Percentiles rank a stretch among this genome's conserved stretches.
These are phyloP conservation scores for Staphylotrichum longicolle DNA, from an alignment of 495 filamentous ascomycete species.

Conservation along the genomic window DNA sequence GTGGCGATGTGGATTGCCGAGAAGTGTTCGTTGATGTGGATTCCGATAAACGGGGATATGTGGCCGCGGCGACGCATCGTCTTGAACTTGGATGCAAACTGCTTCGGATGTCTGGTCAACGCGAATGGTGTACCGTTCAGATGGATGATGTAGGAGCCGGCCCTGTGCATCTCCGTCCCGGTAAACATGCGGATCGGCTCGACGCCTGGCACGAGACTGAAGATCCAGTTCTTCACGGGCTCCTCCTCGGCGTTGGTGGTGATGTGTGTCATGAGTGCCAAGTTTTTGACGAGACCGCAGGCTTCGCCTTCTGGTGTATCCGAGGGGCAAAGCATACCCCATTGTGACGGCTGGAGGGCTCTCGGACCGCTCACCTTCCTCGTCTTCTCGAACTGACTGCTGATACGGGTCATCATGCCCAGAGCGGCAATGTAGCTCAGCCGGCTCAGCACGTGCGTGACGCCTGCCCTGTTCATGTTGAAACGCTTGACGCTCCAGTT, in stretches of 20 bases:
- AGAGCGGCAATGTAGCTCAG: conserved; percentile 95
- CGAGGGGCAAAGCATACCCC: conserved; percentile 93
- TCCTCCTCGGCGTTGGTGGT: conserved; percentile 93
- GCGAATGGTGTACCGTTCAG: conserved; percentile 93
- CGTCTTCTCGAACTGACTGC: conserved; percentile 97
- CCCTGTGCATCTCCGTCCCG: conserved; percentile 78
- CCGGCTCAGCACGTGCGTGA: conserved; percentile 93
- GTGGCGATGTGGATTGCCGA: conserved; percentile 91
- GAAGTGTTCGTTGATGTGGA: conserved; percentile 91
- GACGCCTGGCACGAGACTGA: conserved; percentile 63
- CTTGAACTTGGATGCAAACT: conserved; percentile 79
- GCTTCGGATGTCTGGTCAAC: conserved; percentile 75
- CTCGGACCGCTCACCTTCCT: conserved; percentile 92
- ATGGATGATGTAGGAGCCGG: conserved; percentile 84
- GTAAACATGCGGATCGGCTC: conserved; percentile 60
- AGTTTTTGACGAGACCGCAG: conserved; percentile 95
- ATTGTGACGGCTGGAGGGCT: conserved; percentile 94
- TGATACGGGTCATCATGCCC: conserved; percentile 99
- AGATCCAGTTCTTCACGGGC: conserved; percentile 76
- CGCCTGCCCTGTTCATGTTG: conserved; percentile 95
- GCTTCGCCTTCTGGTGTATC: conserved; percentile 99
- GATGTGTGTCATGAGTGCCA: conserved; percentile 98
- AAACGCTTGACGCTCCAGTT: conserved; percentile 98
- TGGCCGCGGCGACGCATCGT: conserved; percentile 79
- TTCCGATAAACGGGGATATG: conserved; percentile 91